Conservation (phyloP, 352 stramenopile genomes). For the Poterioochromonas sp. region DNA sequence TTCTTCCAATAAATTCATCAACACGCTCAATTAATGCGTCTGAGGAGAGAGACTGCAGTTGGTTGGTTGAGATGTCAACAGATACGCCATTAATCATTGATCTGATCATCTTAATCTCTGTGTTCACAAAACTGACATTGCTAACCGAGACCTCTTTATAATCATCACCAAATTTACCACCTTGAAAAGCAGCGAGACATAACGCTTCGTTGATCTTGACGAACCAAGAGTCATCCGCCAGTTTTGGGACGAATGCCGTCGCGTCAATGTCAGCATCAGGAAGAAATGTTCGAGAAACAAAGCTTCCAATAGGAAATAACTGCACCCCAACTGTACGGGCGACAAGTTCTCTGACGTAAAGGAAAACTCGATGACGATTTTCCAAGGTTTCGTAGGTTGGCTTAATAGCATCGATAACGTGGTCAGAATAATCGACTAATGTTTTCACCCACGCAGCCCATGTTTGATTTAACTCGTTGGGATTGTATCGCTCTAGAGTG, state of each 20-base stretch:
- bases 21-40: neutral
- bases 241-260: neutral
- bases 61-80: slow-evolving; percentile 6
- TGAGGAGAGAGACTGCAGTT: neutral
- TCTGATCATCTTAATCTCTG: slow-evolving; percentile 14
- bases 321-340: neutral
- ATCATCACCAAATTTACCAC: neutral
- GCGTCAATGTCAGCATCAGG: slow-evolving; percentile 8
- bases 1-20: slow-evolving; percentile 11
- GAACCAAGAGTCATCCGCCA: slow-evolving; percentile 9
- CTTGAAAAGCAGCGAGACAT: neutral
- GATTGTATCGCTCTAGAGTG: neutral
- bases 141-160: neutral
- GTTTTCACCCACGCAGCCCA: neutral
- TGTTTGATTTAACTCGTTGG: neutral
- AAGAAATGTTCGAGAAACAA: slow-evolving; percentile 1
- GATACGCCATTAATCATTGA: neutral
- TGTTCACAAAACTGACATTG: slow-evolving; percentile 25
- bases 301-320: slow-evolving; percentile 16
- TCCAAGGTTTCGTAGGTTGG: neutral
- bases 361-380: neutral
- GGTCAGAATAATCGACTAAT: neutral
- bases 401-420: neutral
- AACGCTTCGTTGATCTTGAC: slow-evolving; percentile 23
- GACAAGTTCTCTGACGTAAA: neutral